Conservation (phyloP, 352 stramenopile genomes). For the Pythium oligandrum region DNA sequence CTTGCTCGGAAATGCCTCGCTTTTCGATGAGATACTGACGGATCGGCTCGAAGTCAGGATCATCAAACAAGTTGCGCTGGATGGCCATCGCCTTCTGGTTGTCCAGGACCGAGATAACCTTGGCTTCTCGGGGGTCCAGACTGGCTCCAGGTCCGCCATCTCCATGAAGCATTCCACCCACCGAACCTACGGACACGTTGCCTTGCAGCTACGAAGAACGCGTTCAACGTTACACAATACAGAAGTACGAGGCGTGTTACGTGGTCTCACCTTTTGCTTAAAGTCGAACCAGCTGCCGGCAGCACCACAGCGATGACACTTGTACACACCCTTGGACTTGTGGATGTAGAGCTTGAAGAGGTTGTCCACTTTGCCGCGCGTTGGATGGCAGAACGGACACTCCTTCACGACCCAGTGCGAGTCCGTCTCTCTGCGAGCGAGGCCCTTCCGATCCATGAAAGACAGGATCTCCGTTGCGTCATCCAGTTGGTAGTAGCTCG, state of each 20-base stretch:
- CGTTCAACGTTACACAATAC: not conserved
- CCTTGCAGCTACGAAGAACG: conserved; percentile 30
- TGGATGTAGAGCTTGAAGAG: conserved; percentile 91
- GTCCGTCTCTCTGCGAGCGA: conserved; percentile 60
- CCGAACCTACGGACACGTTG: conserved; percentile 45
- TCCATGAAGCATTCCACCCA: conserved; percentile 30
- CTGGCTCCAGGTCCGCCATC: conserved; percentile 7
- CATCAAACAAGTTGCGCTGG: conserved; percentile 74
- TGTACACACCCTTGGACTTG: conserved; percentile 83
- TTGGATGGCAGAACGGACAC: conserved; percentile 86
- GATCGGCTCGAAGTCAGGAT: conserved; percentile 53
- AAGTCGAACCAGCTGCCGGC: conserved; percentile 89
- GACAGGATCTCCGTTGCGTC: conserved; percentile 58
- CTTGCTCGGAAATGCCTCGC: conserved; percentile 59
- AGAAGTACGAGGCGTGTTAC: conserved; percentile 1
- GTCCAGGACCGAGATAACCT: conserved; percentile 75
- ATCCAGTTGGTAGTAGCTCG: conserved; percentile 70
- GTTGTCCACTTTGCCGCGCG: conserved; percentile 78
- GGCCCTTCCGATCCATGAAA: conserved; percentile 73
- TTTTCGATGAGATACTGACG: conserved; percentile 68
- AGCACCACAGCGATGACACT: conserved; percentile 86
- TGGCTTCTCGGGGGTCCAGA: conserved; percentile 23
- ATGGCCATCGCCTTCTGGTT: conserved; percentile 83
- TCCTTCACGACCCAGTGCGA: conserved; percentile 77
- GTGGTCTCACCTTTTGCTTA: conserved; percentile 55